Base-by-base conservation (phyloP, 495 filamentous ascomycete species). In the Hypoxylon rickii region DNA sequence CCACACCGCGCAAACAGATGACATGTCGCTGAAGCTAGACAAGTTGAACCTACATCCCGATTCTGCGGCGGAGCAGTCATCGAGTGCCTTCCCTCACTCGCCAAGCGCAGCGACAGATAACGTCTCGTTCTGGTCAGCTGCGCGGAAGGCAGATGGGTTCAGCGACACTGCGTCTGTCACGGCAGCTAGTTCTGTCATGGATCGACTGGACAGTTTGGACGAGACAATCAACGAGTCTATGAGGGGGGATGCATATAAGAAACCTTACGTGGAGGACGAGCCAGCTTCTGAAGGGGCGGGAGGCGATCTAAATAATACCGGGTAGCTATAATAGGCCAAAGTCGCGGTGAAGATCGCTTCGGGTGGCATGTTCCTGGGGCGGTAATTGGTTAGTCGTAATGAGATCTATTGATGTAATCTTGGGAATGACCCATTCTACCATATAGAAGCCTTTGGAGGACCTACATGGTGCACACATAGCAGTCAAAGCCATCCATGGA, bases 101-200 rank as follows among this genome's bases (percentile, higher is more conserved):
- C 61, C 65, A 8, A 67, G 61, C 15, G 54, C 57, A 31, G 45
- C 44, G 22, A 65, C 65, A 17, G 65, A 67, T 29, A 67, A 62
- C 20, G 42, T 62, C 22, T 67, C 65, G 29, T 59, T 65, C 29
- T 67, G 65, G 65, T 67, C 65, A 15, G 17, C 61, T 7, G 50
- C 51, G 22, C 61, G 51, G 44, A 67, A 62, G 43, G 34, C 29
- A 16, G 57, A 61, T 3, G 50, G 37, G 12, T 31, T 51, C 7
- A 51, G 45, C 15, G 65, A 67, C 15, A 51, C 45, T 7, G 57
- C 57, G 5, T 67, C 65, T 19, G 61, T 67, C 42, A 55, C 65
- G 15, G 65, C 50, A 17, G 62, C 65, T 7, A 67, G 61, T 13
- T 66, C 63, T 2, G 45, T 67, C 22, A 43, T 34, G 1, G 54